These are phyloP conservation scores for Coniferiporia sulphurascens DNA, from an alignment of 1,284 basidiomycete species.

Conservation along the genomic window DNA sequence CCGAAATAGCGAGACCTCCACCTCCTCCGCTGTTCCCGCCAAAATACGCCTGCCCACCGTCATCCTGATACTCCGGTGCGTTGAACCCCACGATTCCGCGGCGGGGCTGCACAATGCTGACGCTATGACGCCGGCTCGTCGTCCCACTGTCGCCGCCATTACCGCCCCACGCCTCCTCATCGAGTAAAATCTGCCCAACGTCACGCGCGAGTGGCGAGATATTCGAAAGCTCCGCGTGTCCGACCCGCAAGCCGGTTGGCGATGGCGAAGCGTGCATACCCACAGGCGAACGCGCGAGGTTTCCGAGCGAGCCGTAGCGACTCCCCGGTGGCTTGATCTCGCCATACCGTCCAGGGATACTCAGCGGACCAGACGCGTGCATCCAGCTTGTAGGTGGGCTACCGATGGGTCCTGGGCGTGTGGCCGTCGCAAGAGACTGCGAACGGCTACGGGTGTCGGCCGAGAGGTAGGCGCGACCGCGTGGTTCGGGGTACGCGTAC, in stretches of 20 bases:
- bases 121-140: slow-evolving; percentile 80
- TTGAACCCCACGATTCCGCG: slow-evolving; percentile 65
- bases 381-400: slow-evolving; percentile 40
- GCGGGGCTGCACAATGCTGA: slow-evolving; percentile 77
- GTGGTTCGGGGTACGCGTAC: slow-evolving; percentile 21
- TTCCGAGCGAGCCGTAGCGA: slow-evolving; percentile 61
- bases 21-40: slow-evolving; percentile 28
- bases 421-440: slow-evolving; percentile 61
- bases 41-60: slow-evolving; percentile 40
- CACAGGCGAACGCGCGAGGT: slow-evolving; percentile 47
- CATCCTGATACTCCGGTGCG: slow-evolving; percentile 37
- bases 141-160: slow-evolving; percentile 67
- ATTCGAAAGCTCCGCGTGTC: slow-evolving; percentile 55
- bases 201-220: slow-evolving; percentile 79
- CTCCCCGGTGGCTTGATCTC: slow-evolving; percentile 57
- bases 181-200: slow-evolving; percentile 68
- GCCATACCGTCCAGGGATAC: slow-evolving; percentile 50
- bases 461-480: slow-evolving; percentile 30
- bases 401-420: slow-evolving; percentile 46
- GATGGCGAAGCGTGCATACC: slow-evolving; percentile 34
- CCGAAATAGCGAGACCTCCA: slow-evolving; percentile 61
- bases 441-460: slow-evolving; percentile 68
- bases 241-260: slow-evolving; percentile 35
- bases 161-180: slow-evolving; percentile 40
- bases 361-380: slow-evolving; percentile 39